These are phyloP conservation scores for Nigrospora sphaerica DNA, from an alignment of 2,329 filamentous ascomycete genomes.

Conservation along the genomic window DNA sequence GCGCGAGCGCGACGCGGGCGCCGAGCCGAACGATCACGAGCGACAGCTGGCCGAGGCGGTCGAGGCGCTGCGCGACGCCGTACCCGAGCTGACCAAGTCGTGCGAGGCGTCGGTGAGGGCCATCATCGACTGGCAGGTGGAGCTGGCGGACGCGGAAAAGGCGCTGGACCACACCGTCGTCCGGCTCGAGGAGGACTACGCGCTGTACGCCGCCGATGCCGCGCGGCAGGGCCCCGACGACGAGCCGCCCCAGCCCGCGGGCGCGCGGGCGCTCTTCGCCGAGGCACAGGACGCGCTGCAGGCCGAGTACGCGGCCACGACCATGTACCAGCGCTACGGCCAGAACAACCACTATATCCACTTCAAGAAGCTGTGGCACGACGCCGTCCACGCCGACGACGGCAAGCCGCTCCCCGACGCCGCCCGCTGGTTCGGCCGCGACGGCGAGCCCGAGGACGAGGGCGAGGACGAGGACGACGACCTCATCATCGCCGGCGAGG, in stretches of 20 bases:
- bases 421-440: conserved; percentile 46
- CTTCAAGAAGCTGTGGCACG: conserved; percentile 54
- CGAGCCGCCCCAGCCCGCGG: conserved; percentile 17
- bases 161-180: conserved; percentile 29
- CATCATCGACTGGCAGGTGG: conserved; percentile 41
- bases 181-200: conserved; percentile 16
- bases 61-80: conserved; percentile 28
- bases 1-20: conserved; percentile 21
- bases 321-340: conserved; percentile 41
- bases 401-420: conserved; percentile 45
- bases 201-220: conserved; percentile 10
- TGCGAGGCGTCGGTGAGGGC: conserved; percentile 40
- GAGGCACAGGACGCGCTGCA: conserved; percentile 28
- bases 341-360: conserved; percentile 50
- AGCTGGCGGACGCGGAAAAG: conserved; percentile 39
- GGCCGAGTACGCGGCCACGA: conserved; percentile 33
- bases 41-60: conserved; percentile 30
- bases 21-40: conserved; percentile 27
- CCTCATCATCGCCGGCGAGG: conserved; percentile 57
- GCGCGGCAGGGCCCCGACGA: conserved; percentile 15
- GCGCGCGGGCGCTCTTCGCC: conserved; percentile 26
- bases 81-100: conserved; percentile 33
- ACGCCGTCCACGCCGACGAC: conserved; percentile 40
- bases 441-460: conserved; percentile 16
- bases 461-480: conserved; percentile 58